phyloP scores from a whole-genome alignment of 176 grass and related monocot genomes.

The Raddia guianensis region DNA sequence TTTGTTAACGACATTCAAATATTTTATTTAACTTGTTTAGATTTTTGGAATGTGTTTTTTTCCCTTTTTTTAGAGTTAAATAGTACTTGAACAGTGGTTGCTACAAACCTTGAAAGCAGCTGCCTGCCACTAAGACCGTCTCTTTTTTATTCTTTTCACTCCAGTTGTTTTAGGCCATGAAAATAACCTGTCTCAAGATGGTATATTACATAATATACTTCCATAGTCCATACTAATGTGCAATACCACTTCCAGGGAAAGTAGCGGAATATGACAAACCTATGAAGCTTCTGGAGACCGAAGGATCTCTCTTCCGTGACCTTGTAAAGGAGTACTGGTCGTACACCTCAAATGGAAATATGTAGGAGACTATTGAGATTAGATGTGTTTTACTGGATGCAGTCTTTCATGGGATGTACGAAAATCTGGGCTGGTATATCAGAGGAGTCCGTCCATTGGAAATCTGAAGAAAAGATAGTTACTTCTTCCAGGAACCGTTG shows the following conservation, averaged over 20 bases:
- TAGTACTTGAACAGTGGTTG: too few relatives aligned
- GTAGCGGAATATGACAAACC: conserved; percentile 74
- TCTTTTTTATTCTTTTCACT: not conserved
- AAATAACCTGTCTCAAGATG: not conserved
- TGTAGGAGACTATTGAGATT: conserved; percentile 7
- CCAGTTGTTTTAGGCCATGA: not conserved
- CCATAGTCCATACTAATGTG: conserved; percentile 9
- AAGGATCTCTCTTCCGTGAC: conserved; percentile 64
- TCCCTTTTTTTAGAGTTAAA: too few relatives aligned
- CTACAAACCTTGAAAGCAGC: too few relatives aligned
- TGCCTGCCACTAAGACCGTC: too few relatives aligned
- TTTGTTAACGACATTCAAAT: too few relatives aligned
- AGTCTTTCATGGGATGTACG: not conserved
- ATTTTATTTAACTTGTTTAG: too few relatives aligned
- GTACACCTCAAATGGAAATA: conserved; percentile 42
- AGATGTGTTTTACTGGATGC: too few relatives aligned
- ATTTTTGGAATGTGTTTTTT: too few relatives aligned
- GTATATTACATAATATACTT: not conserved
- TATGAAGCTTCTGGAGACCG: conserved; percentile 68
- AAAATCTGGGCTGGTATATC: not conserved
- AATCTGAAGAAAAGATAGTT: not conserved
- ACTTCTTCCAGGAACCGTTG: not conserved
- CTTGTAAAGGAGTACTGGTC: conserved; percentile 87
- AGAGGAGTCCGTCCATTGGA: not conserved
- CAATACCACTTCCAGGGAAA: conserved; percentile 47